A percentile compares a stretch with the other conserved stretches of the same genome.
Conservation (phyloP, 2,329 filamentous ascomycete species). For the Fusarium staphyleae region DNA sequence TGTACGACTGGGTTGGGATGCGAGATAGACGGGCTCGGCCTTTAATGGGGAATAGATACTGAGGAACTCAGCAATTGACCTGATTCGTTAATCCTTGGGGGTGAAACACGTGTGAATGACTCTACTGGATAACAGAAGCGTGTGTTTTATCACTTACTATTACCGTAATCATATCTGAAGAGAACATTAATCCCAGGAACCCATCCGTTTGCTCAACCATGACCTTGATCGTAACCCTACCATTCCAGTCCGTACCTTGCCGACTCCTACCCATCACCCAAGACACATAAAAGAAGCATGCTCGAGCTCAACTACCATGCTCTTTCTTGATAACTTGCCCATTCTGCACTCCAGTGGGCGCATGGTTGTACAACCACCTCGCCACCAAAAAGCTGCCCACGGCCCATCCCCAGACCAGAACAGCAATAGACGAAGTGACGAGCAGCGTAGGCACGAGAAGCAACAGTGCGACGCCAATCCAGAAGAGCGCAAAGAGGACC, state of each 20-base stretch:
- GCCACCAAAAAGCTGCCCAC: slow-evolving; percentile 63
- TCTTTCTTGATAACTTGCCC: slow-evolving; percentile 39
- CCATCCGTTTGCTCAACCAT: neutral
- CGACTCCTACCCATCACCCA: slow-evolving; percentile 1
- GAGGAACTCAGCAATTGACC: neutral
- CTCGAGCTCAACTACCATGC: slow-evolving; percentile 20
- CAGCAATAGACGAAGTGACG: slow-evolving; percentile 67
- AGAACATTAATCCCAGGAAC: neutral
- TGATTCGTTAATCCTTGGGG: too few relatives aligned
- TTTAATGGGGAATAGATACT: slow-evolving; percentile 37
- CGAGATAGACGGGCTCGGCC: slow-evolving; percentile 33
- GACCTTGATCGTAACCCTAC: neutral
- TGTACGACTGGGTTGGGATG: slow-evolving; percentile 37
- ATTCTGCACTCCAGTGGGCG: slow-evolving; percentile 37
- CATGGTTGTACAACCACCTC: slow-evolving; percentile 54
- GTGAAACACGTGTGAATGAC: too few relatives aligned
- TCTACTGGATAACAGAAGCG: neutral
- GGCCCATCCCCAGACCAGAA: slow-evolving; percentile 73
- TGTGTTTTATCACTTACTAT: slow-evolving; percentile 1
- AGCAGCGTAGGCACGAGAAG: slow-evolving; percentile 74
- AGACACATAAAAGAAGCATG: slow-evolving; percentile 11
- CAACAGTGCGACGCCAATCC: slow-evolving; percentile 70
- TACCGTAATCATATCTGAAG: neutral
- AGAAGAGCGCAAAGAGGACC: slow-evolving; percentile 71
- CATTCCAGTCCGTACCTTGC: neutral